phyloP scores from a whole-genome alignment of 2,329 filamentous ascomycete species.

The Colletotrichum sidae region DNA sequence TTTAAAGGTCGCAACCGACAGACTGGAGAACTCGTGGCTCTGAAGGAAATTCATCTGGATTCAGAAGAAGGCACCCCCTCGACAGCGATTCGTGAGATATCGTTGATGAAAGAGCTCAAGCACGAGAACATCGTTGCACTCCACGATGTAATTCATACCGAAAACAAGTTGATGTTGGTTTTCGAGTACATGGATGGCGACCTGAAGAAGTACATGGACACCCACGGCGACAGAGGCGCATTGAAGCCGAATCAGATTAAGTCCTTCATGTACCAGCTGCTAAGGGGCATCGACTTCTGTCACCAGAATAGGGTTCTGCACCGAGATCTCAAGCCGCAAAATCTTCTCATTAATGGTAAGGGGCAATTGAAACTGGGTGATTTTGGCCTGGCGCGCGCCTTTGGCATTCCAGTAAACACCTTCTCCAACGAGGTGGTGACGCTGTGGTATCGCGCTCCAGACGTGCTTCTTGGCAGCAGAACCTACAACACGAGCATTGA shows the following conservation, averaged over 20 bases:
- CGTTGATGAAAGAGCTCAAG: slow-evolving; percentile 98
- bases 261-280: slow-evolving; percentile 98
- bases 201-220: slow-evolving; percentile 99
- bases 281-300: slow-evolving; percentile 96
- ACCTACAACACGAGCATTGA: slow-evolving; percentile 99
- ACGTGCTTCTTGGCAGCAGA: slow-evolving; percentile 91
- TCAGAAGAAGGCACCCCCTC: slow-evolving; percentile 98
- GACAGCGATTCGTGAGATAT: slow-evolving; percentile 98
- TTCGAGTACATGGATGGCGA: slow-evolving; percentile 99
- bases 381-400: slow-evolving; percentile 92
- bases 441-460: slow-evolving; percentile 96
- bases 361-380: slow-evolving; percentile 93
- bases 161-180: slow-evolving; percentile 99
- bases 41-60: slow-evolving; percentile 99
- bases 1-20: slow-evolving; percentile 99
- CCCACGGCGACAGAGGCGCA: slow-evolving; percentile 86
- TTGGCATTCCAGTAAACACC: slow-evolving; percentile 97
- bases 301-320: slow-evolving; percentile 97
- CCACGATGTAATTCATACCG: slow-evolving; percentile 98
- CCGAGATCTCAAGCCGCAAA: slow-evolving; percentile 95
- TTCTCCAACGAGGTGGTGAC: slow-evolving; percentile 99
- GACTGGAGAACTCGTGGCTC: slow-evolving; percentile 93
- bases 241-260: slow-evolving; percentile 93
- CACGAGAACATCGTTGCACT: slow-evolving; percentile 98
- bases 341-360: slow-evolving; percentile 93